Conservation (phyloP, 106 monocot genomes). For the Dendrobium huoshanense region DNA sequence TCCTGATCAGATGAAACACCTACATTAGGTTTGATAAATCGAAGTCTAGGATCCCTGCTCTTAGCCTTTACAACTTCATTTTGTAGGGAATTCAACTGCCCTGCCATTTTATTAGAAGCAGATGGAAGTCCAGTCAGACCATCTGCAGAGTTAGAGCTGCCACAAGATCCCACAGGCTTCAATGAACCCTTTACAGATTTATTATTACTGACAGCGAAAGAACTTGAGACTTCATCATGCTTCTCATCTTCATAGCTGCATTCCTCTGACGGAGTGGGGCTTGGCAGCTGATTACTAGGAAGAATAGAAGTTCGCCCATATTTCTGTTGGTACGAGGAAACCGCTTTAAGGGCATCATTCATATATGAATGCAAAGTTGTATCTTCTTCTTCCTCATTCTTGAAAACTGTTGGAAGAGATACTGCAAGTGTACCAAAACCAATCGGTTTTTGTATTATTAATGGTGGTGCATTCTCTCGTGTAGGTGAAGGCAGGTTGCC, state of each 20-base stretch:
- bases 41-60: constrained; percentile 87
- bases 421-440: constrained; percentile 14
- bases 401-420: constrained; percentile 9
- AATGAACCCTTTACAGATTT: constrained; percentile 5
- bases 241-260: constrained; percentile 34
- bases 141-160: constrained; percentile 5
- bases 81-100: constrained; percentile 4
- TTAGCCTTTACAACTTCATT: constrained; percentile 37
- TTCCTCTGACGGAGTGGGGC: constrained; percentile 96
- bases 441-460: constrained; percentile 26
- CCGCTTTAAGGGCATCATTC: constrained; percentile 68
- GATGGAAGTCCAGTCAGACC: constrained; percentile 1
- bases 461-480: constrained; percentile 32
- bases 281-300: constrained; percentile 51
- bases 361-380: constrained; percentile 32
- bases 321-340: constrained; percentile 84
- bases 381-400: constrained; percentile 10
- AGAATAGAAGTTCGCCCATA: constrained; percentile 39
- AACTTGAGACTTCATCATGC: constrained; percentile 70
- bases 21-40: constrained; percentile 33
- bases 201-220: constrained; percentile 10
- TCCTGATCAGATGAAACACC: constrained; percentile 10
- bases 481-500: constrained; percentile 91
- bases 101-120: constrained; percentile 12
- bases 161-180: constrained; percentile 11